Base-by-base conservation (phyloP, 1,139 yeast species). In the Saccharomycopsis crataegensis region DNA sequence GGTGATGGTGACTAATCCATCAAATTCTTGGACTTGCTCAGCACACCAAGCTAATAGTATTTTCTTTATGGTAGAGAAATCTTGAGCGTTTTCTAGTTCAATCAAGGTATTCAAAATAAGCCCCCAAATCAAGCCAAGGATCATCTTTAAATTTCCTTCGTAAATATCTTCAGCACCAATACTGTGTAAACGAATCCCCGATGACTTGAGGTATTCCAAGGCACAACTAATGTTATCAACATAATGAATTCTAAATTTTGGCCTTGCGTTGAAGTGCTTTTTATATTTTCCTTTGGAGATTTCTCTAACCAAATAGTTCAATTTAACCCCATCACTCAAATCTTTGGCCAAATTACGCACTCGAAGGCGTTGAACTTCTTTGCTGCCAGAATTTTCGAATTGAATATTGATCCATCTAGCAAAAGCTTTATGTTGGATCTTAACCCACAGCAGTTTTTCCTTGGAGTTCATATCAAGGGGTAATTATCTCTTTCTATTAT, bases 121-220 rank as follows among this genome's bases (percentile, higher is more conserved):
- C 43, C 79, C 74, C 91, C 91, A 84, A 9, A 83, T 66, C 47
- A 84, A 69, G 1, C 89, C 89, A 59, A 83, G 66, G n/a, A 80
- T 78, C 48, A 82, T 67, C 63, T 84, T 84, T 51, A 74, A 65
- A 62, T 83, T 79, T 1, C 86, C 86, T 50, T 82, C 87, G 31
- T 78, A 74, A 28, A 84, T 76, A 65, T 82, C 85, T 52, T 82
- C 86, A n/a, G 88, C 80, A 32, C 86, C 83, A 49, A 84, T 79
- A 60, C 78, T 77, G 60, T 77, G 72, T 40, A 79, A 70, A 58
- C 78, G 79, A 46, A 84, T 70, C 28, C 71, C 66, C 37, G 78
- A 72, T 46, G 77, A 73, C 55, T 77, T 73, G 55, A 82, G 70
- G 62, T 76, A 82, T 54, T 79, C 78, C 54, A 84, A 70, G 12